A percentile compares a stretch with the other conserved stretches of the same genome.
phyloP scores from a whole-genome alignment of 2,329 filamentous ascomycete species.

The Penicillium hordei region DNA sequence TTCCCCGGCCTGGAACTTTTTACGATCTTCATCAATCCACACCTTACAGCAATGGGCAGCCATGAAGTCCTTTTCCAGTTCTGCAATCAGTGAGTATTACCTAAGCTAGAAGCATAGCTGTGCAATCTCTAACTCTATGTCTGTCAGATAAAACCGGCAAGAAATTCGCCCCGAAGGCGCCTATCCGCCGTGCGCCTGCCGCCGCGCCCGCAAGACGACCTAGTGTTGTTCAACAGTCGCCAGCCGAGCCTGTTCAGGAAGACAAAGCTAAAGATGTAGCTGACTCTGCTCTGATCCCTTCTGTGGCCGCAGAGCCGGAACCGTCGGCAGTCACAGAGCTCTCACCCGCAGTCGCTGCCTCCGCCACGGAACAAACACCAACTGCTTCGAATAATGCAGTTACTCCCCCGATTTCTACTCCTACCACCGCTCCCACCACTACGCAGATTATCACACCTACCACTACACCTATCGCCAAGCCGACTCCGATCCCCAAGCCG shows the following conservation, averaged over 20 bases:
- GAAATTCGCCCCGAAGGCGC: slow-evolving; percentile 74
- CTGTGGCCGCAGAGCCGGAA: slow-evolving; percentile 5
- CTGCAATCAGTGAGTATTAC: slow-evolving; percentile 50
- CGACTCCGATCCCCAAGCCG: neutral
- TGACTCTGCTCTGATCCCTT: slow-evolving; percentile 1
- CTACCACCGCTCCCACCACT: neutral
- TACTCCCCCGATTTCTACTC: slow-evolving; percentile 28
- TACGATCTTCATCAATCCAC: slow-evolving; percentile 13
- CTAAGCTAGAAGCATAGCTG: too few species aligned
- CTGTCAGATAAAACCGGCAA: slow-evolving; percentile 64
- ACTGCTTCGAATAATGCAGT: slow-evolving; percentile 5
- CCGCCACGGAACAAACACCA: slow-evolving; percentile 26
- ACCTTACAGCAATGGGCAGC: slow-evolving; percentile 26
- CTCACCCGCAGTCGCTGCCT: slow-evolving; percentile 10
- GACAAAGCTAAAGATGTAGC: slow-evolving; percentile 6
- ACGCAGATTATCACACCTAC: neutral
- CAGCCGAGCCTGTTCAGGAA: slow-evolving; percentile 2
- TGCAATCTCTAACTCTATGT: slow-evolving; percentile 10
- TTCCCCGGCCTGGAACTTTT: slow-evolving; percentile 32
- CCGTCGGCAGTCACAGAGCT: neutral
- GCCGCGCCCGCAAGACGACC: slow-evolving; percentile 40
- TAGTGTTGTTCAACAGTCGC: slow-evolving; percentile 41
- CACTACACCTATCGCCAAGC: neutral
- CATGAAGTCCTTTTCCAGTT: slow-evolving; percentile 55
- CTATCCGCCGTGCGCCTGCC: slow-evolving; percentile 53